Evolutionary conservation across 257 asterid species (phyloP).

Genomic region (Solanum dulcamara): DNA sequence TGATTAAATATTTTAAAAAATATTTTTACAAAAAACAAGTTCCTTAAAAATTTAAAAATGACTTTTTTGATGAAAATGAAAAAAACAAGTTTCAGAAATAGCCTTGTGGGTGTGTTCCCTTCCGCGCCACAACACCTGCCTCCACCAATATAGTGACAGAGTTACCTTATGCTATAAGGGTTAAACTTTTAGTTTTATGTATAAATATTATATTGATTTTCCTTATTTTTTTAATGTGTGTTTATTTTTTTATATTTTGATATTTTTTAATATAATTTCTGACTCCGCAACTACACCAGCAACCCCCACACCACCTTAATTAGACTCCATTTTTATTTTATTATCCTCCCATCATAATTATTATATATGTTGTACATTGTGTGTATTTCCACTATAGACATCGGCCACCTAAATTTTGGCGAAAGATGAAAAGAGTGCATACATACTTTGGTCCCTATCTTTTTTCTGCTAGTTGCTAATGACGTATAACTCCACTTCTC

Average conservation of each 20-base stretch:
- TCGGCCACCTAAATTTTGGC: background rate
- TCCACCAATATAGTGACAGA: background rate
- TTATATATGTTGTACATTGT: background rate
- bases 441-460: background rate
- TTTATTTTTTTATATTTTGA: too few relatives aligned
- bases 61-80: too few relatives aligned
- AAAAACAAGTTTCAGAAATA: too few relatives aligned
- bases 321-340: background rate
- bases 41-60: too few relatives aligned
- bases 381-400: background rate
- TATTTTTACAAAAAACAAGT: too few relatives aligned
- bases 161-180: background rate
- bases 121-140: background rate
- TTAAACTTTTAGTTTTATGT: too few relatives aligned
- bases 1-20: too few relatives aligned
- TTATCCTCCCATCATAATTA: background rate
- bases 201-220: too few relatives aligned
- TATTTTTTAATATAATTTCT: too few relatives aligned
- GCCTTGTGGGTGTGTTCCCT: too few relatives aligned
- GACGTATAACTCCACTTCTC: conserved; percentile 3
- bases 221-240: too few relatives aligned
- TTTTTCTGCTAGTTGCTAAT: background rate
- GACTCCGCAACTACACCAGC: too few relatives aligned
- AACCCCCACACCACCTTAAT: background rate
- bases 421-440: background rate